Base-by-base conservation (phyloP, 116 monocot species). In the Zostera marina region DNA sequence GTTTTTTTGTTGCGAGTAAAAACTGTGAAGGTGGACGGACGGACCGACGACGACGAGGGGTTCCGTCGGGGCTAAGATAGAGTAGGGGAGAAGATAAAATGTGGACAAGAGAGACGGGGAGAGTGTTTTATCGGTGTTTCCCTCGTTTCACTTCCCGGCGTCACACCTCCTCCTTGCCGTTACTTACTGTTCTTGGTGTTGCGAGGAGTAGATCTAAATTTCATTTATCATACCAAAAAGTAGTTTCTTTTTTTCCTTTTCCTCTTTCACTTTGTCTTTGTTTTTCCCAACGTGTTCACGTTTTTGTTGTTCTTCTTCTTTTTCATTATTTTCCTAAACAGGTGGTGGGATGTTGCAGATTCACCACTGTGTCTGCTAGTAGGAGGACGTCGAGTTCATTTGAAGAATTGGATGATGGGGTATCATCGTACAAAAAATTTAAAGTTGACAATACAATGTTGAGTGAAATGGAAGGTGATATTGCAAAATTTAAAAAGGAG, bases 401-500 rank as follows among this genome's bases (percentile, higher is more conserved):
- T 14, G 41, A 11, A 11, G 41, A 43, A 43, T 21, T 20, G 19
- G 21, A 44, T 21, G 59, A 59, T 17, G 43, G 59, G 43, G 43
- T 59, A 41, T 23, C 42, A 59, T 32, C 54, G 32, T 38, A 53
- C 14, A 56, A 38, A 23, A 56, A 59, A 48, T 43, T 45, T 39
- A 53, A 52, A 41, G 49, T 59, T 54, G 64, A 59, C 49, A 67
- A 38, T 7, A 19, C 19, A 45, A 51, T 23, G 49, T 15, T 64
- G 11, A 56, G 56, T 47, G 40, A 45, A 24, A 19, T 54, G 21
- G 5, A 41, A 22, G 24, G 16, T 55, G 54, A 59, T 63, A 62
- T 59, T 51, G 21, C 68, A 17, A 73, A 75, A 15, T 44, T 56
- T 16, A 55, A 47, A 45, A 75, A 60, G 38, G 61, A 49, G 23